phyloP scores from a whole-genome alignment of 345 rosid species.

The Excoecaria agallocha region DNA sequence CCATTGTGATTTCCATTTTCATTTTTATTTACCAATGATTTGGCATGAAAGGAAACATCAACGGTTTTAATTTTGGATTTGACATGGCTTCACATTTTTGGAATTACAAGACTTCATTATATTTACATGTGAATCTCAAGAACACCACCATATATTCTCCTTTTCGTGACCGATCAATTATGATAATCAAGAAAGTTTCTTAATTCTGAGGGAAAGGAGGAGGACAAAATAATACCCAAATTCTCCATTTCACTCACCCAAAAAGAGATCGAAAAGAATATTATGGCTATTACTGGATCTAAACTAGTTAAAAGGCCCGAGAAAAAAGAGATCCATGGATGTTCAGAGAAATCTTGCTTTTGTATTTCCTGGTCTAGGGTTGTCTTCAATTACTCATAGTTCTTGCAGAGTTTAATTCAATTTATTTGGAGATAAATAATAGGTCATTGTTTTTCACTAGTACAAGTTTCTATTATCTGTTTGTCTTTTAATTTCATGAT shows the following conservation, averaged over 20 bases:
- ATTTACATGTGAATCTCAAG: no score
- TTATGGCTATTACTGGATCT: no score
- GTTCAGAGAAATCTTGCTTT: not conserved
- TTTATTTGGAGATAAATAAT: not conserved
- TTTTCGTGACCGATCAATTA: no score
- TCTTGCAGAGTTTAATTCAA: not conserved
- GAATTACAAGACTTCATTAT: no score
- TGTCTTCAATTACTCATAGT: not conserved
- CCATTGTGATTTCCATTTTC: no score
- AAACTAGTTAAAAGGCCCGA: not conserved
- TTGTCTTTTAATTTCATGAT: no score
- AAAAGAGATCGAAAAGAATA: not conserved
- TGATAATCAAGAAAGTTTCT: not conserved
- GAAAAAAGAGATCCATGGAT: not conserved
- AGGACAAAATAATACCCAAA: not conserved
- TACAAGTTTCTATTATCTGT: not conserved
- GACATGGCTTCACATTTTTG: no score
- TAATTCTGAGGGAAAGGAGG: no score
- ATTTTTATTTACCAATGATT: no score
- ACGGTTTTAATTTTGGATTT: no score
- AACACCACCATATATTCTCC: no score
- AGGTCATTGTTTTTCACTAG: not conserved
- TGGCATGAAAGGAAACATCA: no score
- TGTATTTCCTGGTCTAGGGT: conserved; percentile 2
- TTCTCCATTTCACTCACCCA: not conserved